phyloP scores from a whole-genome alignment of 2,329 filamentous ascomycete species.

The Colletotrichum sp. region DNA sequence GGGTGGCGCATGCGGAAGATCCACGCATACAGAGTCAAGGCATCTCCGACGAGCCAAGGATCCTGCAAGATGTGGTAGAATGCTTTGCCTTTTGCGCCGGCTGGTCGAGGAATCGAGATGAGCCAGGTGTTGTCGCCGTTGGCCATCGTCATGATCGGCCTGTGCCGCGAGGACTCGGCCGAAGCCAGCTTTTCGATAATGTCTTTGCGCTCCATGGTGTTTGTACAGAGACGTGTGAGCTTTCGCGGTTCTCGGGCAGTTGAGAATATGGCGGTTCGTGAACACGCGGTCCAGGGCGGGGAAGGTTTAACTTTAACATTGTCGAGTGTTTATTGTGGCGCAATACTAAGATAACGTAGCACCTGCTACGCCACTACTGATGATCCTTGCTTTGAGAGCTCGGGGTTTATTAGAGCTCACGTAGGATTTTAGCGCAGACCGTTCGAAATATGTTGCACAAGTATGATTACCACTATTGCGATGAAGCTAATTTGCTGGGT shows the following conservation, averaged over 20 bases:
- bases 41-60: conserved; percentile 34
- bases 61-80: conserved; percentile 38
- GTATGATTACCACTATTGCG: neutral
- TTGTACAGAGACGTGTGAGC: neutral
- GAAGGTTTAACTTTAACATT: neutral
- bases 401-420: neutral
- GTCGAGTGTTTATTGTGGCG: neutral
- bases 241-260: neutral
- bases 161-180: neutral
- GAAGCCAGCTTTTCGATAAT: neutral
- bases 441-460: neutral
- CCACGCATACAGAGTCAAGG: neutral
- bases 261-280: neutral
- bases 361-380: neutral
- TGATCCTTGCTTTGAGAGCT: neutral
- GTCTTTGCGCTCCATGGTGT: neutral
- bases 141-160: conserved; percentile 33
- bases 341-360: neutral
- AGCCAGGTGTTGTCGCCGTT: conserved; percentile 41
- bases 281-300: neutral
- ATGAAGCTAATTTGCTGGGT: neutral
- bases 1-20: neutral
- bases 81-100: conserved; percentile 20
- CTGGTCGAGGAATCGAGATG: conserved; percentile 35
- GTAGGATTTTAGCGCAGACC: neutral